A percentile compares a stretch with the other conserved stretches of the same genome.
These are phyloP conservation scores for Monilinia aucupariae DNA, from an alignment of 2,329 filamentous ascomycete species.

Conservation along the genomic window DNA sequence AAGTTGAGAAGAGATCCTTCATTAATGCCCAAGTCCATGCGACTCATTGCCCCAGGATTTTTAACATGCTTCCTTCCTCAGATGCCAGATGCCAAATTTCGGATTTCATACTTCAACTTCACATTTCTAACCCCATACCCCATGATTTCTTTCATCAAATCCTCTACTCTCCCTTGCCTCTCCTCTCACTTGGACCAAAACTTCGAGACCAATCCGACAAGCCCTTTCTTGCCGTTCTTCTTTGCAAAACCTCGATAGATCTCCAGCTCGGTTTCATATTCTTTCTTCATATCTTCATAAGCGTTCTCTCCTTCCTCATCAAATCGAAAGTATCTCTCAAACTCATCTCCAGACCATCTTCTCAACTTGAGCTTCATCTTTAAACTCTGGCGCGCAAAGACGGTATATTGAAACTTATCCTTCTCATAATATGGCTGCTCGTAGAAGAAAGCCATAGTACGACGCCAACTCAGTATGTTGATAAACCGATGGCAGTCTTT, in stretches of 20 bases:
- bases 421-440: slow-evolving; percentile 10
- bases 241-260: not conserved
- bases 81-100: not conserved
- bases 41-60: not conserved
- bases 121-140: not conserved
- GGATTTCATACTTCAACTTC: not conserved
- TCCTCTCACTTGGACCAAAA: slow-evolving; percentile 6
- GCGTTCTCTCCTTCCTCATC: not conserved
- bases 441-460: slow-evolving; percentile 13
- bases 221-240: not conserved
- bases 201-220: not conserved
- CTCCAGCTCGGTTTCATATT: slow-evolving; percentile 2
- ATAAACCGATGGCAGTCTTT: slow-evolving; percentile 6
- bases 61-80: not conserved
- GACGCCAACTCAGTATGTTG: slow-evolving; percentile 9
- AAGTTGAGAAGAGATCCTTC: not conserved
- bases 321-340: slow-evolving; percentile 1
- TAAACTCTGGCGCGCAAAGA: slow-evolving; percentile 6
- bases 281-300: slow-evolving; percentile 8
- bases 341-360: slow-evolving; percentile 7
- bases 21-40: not conserved
- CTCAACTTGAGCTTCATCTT: not conserved
- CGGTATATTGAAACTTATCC: not conserved
- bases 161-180: too few relatives aligned
- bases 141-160: not conserved